Evolutionary conservation across 192 early-diverging fungal genomes (phyloP).

Genomic region (Rhizophagus sp.): DNA sequence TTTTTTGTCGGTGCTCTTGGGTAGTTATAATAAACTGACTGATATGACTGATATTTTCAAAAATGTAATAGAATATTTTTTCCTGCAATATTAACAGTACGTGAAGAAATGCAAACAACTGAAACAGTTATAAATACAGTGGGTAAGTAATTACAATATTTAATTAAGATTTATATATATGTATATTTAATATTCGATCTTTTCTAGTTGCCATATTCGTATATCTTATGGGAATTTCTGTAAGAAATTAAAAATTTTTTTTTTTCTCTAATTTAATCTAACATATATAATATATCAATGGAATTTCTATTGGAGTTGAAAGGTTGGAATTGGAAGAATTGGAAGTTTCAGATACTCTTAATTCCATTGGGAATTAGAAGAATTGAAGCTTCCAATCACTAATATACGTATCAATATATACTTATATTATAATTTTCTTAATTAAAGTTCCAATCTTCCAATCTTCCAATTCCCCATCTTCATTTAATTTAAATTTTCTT

Average conservation of each 20-base stretch:
- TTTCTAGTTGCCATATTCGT: constrained; percentile 14
- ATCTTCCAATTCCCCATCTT: no score
- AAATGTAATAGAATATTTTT: constrained; percentile 36
- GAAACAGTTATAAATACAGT: constrained; percentile 31
- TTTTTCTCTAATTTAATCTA: no score
- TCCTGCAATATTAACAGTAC: constrained; percentile 38
- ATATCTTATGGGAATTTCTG: constrained; percentile 6
- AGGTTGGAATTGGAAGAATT: no score
- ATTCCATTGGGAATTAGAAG: no score
- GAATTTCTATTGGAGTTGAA: no score
- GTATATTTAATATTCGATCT: neutral
- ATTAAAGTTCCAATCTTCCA: no score
- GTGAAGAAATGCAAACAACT: constrained; percentile 34
- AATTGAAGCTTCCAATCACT: no score
- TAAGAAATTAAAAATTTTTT: neutral
- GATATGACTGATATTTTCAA: neutral
- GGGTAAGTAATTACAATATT: constrained; percentile 19
- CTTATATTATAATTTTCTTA: no score
- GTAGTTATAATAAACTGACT: neutral
- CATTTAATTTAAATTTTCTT: neutral
- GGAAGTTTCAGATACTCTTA: no score
- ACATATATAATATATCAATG: no score
- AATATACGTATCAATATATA: no score
- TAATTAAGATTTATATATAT: neutral
- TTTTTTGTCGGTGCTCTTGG: no score